Evolutionary conservation across 306 rosid species (phyloP).

Genomic region (Astragalus membranaceus): DNA sequence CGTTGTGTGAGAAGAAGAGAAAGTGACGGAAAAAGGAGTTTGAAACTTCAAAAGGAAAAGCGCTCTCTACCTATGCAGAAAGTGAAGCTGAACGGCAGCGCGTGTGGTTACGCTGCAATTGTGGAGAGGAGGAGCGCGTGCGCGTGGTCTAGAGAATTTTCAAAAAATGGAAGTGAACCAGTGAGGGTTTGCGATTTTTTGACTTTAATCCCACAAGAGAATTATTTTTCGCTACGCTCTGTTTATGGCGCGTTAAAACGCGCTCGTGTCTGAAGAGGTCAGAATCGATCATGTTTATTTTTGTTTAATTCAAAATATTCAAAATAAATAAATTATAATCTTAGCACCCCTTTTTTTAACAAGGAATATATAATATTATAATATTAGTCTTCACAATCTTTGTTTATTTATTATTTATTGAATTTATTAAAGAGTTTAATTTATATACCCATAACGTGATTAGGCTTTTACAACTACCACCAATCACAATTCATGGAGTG

Average conservation of each 20-base stretch:
- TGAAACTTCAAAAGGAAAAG: conserved; percentile 5
- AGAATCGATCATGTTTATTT: neutral
- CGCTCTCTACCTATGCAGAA: conserved; percentile 1
- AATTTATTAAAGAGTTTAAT: too few species aligned
- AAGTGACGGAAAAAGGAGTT: too few species aligned
- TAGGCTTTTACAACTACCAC: too few species aligned
- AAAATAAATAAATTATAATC: too few species aligned
- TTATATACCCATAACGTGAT: too few species aligned
- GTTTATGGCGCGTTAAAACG: neutral
- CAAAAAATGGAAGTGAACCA: neutral
- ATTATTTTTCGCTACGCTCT: neutral
- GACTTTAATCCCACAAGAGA: neutral
- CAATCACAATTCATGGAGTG: too few species aligned
- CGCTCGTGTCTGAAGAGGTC: neutral
- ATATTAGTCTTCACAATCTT: too few species aligned
- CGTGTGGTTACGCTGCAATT: conserved; percentile 19
- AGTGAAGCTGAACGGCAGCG: conserved; percentile 25
- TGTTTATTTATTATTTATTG: too few species aligned
- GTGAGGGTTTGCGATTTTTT: neutral
- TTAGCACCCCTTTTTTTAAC: too few species aligned
- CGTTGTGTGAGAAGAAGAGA: too few species aligned
- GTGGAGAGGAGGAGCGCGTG: neutral
- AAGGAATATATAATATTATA: too few species aligned
- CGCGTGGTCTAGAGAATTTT: conserved; percentile 9
- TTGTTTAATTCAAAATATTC: too few species aligned